A percentile compares a stretch with the other conserved stretches of the same genome.
Conservation (phyloP, 768 basidiomycete species). For the Suillus plorans region DNA sequence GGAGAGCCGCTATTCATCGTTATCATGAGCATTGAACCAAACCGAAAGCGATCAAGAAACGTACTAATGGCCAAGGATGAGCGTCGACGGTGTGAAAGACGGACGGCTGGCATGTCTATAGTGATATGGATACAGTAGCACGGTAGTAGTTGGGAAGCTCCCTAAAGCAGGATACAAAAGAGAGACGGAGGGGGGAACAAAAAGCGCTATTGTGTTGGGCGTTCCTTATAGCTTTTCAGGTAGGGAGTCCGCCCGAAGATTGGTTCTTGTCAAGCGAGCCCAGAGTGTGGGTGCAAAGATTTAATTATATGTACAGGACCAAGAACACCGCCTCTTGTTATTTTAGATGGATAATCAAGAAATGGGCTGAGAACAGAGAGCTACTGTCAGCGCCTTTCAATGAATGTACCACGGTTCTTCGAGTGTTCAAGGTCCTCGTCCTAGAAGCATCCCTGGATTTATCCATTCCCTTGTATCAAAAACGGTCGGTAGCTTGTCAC, state of each 20-base stretch:
- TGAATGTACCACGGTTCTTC: background rate
- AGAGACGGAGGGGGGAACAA: constrained; percentile 15
- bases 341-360: background rate
- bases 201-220: constrained; percentile 25
- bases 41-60: constrained; percentile 12
- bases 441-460: constrained; percentile 8
- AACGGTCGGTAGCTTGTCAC: constrained; percentile 9
- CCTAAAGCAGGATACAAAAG: constrained; percentile 24
- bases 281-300: constrained; percentile 2
- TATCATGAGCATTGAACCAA: background rate
- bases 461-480: constrained; percentile 17
- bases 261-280: constrained; percentile 6
- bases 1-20: constrained; percentile 23
- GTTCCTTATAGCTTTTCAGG: constrained; percentile 22
- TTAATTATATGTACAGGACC: constrained; percentile 11
- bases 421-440: constrained; percentile 12
- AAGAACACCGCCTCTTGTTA: constrained; percentile 4
- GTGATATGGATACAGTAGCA: constrained; percentile 17
- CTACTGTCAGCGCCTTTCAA: background rate
- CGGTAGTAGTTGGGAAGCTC: constrained; percentile 3
- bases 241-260: background rate
- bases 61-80: constrained; percentile 38
- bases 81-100: constrained; percentile 39
- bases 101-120: constrained; percentile 36
- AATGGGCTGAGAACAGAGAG: background rate